phyloP scores from a whole-genome alignment of 441 rosid genomes.

The Eruca vesicaria region DNA sequence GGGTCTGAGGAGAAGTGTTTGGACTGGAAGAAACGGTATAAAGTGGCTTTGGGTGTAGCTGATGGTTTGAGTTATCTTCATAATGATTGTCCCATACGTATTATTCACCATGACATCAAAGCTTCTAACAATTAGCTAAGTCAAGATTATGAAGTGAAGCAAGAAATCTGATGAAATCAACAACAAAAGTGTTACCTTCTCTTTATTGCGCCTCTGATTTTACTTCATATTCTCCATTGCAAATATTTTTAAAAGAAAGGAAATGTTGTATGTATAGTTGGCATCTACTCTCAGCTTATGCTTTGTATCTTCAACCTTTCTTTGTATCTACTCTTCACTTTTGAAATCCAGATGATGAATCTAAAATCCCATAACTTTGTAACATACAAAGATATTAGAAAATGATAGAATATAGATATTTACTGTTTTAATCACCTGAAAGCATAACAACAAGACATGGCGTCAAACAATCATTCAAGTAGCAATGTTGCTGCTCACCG shows the following conservation, averaged over 20 bases:
- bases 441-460: background rate
- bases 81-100: conserved; percentile 73
- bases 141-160: conserved; percentile 57
- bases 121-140: conserved; percentile 83
- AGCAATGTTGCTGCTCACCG: too few species aligned
- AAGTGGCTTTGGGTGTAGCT: conserved; percentile 71
- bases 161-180: background rate
- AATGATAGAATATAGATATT: background rate
- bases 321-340: background rate
- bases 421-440: background rate
- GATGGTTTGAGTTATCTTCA: conserved; percentile 79
- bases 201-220: background rate
- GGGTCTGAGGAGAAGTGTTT: conserved; percentile 43
- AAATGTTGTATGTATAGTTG: background rate
- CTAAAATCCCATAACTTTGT: background rate
- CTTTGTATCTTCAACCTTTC: background rate
- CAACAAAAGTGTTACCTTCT: background rate
- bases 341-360: background rate
- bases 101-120: conserved; percentile 87
- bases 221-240: background rate
- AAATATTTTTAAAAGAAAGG: background rate
- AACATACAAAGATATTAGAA: background rate
- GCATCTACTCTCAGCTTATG: background rate
- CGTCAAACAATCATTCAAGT: conserved; percentile 21
- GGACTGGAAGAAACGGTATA: conserved; percentile 69